Base-by-base conservation (phyloP, 768 basidiomycete genomes). In the Candolleomyces aberdarensis region DNA sequence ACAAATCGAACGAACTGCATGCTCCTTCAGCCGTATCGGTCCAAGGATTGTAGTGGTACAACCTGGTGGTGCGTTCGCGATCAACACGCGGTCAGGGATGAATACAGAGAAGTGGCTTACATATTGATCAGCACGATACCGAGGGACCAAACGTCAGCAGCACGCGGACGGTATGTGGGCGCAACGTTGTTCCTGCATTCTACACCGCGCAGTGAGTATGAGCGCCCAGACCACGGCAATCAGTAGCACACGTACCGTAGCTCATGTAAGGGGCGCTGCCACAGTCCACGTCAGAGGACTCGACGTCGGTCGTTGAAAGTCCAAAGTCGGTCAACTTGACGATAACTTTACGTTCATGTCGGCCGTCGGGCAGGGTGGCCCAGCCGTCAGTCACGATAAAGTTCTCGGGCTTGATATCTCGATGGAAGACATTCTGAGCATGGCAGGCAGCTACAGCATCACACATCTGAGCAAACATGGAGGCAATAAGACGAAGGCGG, bases 381-480 rank as follows among this genome's bases (percentile, higher is more conserved):
- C 83, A 85, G 15, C 86, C 92, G 67, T 96, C 92, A 0, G 93
- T 94, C 69, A 96, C 93, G 71, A 96, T 96, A 68, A 96, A 95
- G 77, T 98, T 98, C 79, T 98, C 96, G 0, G 96, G 96, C 78
- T 99, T 99, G 83, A 99, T 98, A 74, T 99, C 96, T 62, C 96
- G 87, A 72, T 99, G 96, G 71, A 89, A 94, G 63, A 99, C 91
- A 41, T 88, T 88, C 63, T 89, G 86, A 17, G 88, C 88, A 71
- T 99, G 96, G 75, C 96, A 98, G 6, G 90, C 86, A 3, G 93
- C 92, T 13, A 99, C 96, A 48, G 96, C 96, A 64, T 96, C 93
- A 71, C 96, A 98, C 96, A 99, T 99, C 76, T 98, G 97, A 19
- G 86, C 80, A 75, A 99, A 98, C 96, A 99, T 99, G 71, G 92